Conservation (phyloP, 2,329 filamentous ascomycete species). For the Aureobasidium vineae region DNA sequence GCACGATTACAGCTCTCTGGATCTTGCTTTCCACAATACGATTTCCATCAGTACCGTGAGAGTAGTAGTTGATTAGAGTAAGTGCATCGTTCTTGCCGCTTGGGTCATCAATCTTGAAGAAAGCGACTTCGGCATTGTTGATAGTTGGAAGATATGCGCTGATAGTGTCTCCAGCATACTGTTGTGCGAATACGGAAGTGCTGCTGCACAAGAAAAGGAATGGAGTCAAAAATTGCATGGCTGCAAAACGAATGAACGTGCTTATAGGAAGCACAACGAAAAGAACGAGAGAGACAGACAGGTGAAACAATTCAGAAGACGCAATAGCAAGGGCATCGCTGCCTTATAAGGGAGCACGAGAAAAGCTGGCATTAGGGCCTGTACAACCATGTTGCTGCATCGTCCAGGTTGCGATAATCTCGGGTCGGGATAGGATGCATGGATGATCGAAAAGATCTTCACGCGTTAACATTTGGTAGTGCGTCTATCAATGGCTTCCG, state of each 20-base stretch:
- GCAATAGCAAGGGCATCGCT: neutral
- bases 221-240: constrained; percentile 7
- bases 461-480: neutral
- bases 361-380: constrained; percentile 2
- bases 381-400: neutral
- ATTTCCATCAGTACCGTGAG: constrained; percentile 34
- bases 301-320: neutral
- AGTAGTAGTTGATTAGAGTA: constrained; percentile 41
- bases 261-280: neutral
- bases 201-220: constrained; percentile 12
- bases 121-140: constrained; percentile 38
- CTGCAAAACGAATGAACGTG: constrained; percentile 23
- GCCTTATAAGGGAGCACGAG: neutral
- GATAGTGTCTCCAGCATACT: constrained; percentile 38
- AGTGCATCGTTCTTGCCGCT: constrained; percentile 33
- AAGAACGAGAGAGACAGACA: neutral
- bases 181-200: constrained; percentile 32
- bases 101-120: constrained; percentile 37
- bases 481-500: neutral
- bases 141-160: constrained; percentile 35
- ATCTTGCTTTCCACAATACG: constrained; percentile 34
- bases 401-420: constrained; percentile 6
- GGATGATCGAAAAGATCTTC: constrained; percentile 20
- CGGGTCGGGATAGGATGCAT: constrained; percentile 8
- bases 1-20: constrained; percentile 39